Evolutionary conservation across 345 rosid species (phyloP).

Genomic region (Rhizophora mangle): DNA sequence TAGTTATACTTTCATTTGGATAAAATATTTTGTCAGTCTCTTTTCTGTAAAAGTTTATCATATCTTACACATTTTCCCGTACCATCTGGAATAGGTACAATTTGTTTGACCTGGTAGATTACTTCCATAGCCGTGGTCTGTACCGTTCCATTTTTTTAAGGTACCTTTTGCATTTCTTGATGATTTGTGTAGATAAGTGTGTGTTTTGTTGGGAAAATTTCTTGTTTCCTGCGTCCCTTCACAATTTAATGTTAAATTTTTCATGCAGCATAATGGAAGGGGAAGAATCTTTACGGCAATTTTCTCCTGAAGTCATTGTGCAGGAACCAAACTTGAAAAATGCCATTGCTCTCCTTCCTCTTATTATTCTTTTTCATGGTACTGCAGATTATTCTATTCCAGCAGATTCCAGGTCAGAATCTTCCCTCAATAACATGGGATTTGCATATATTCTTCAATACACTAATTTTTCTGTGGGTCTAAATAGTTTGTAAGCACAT

Average conservation of each 20-base stretch:
- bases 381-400: constrained; percentile 96
- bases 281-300: constrained; percentile 68
- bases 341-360: constrained; percentile 72
- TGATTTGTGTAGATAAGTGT: neutral
- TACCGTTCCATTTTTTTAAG: constrained; percentile 76
- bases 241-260: constrained; percentile 9
- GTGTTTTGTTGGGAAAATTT: neutral
- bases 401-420: constrained; percentile 72
- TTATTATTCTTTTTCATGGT: constrained; percentile 78
- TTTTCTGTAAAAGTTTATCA: neutral
- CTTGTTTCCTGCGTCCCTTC: neutral
- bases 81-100: constrained; percentile 64
- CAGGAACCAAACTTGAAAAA: constrained; percentile 53
- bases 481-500: neutral
- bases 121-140: constrained; percentile 81
- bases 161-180: constrained; percentile 33
- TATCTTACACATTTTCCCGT: neutral
- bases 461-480: neutral
- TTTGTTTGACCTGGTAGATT: constrained; percentile 73
- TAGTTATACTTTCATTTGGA: constrained; percentile 18
- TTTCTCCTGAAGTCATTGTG: constrained; percentile 79
- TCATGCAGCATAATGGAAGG: constrained; percentile 89
- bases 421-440: neutral
- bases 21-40: neutral
- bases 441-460: neutral